phyloP scores from a whole-genome alignment of 306 rosid species.

The Acacia crassicarpa region DNA sequence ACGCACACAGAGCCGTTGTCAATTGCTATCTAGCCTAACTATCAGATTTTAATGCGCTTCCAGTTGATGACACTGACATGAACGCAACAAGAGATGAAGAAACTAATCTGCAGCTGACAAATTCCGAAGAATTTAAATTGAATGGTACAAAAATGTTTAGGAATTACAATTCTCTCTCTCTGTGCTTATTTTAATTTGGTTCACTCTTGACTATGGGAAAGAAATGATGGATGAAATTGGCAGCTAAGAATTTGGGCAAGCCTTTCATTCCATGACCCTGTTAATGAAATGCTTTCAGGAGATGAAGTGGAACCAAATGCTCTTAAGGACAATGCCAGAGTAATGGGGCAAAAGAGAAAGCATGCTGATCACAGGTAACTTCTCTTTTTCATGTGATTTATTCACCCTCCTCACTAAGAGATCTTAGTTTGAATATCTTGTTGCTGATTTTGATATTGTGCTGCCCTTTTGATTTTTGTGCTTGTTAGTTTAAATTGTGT shows the following conservation, averaged over 20 bases:
- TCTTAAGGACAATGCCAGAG: conserved; percentile 40
- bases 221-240: conserved; percentile 17
- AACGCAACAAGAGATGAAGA: conserved; percentile 45
- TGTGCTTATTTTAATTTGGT: conserved; percentile 2
- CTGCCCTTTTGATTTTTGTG: conserved; percentile 17
- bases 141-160: conserved; percentile 48
- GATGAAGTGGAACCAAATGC: conserved; percentile 47
- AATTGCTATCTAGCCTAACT: conserved; percentile 32
- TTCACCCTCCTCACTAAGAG: neutral
- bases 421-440: conserved; percentile 18
- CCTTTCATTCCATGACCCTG: conserved; percentile 28
- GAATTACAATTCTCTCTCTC: conserved; percentile 21
- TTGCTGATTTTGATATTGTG: conserved; percentile 9
- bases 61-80: conserved; percentile 47
- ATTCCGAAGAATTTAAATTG: conserved; percentile 37
- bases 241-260: conserved; percentile 5
- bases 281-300: conserved; percentile 57
- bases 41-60: conserved; percentile 39
- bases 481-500: conserved; percentile 16
- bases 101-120: conserved; percentile 36
- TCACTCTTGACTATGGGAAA: conserved; percentile 15
- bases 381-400: conserved; percentile 11
- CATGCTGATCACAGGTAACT: conserved; percentile 59
- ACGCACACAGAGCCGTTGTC: neutral
- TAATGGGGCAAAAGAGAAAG: conserved; percentile 68